These are phyloP conservation scores for Bryoerythrophyllum caledonicum DNA, from an alignment of 225 moss, liverwort and hornwort species.

Conservation along the genomic window DNA sequence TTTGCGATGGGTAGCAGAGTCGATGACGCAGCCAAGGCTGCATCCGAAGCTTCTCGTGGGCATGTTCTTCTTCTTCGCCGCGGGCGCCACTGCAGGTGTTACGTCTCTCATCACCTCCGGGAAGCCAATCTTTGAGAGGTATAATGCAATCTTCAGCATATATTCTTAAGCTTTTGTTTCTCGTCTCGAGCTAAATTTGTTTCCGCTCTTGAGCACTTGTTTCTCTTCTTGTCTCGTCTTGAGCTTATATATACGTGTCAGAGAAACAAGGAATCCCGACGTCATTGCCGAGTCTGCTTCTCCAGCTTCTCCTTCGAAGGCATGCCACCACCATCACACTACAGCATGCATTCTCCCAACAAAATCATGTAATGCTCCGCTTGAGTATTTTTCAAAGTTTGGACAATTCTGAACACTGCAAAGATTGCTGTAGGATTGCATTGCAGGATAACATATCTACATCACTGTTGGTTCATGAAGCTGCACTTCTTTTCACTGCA, in stretches of 20 bases:
- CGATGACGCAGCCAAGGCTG: no score
- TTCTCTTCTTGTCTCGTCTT: no score
- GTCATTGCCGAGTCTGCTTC: neutral
- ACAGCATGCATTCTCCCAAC: no score
- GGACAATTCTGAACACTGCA: neutral
- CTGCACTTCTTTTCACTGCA: neutral
- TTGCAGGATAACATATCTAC: neutral
- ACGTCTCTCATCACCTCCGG: slow-evolving; percentile 48
- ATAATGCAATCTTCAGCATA: no score
- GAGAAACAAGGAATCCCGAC: neutral
- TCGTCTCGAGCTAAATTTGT: no score
- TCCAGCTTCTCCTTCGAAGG: neutral
- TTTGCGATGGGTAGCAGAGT: no score
- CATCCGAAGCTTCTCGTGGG: slow-evolving; percentile 53
- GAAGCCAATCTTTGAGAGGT: slow-evolving; percentile 48
- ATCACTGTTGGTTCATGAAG: neutral
- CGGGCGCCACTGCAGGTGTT: slow-evolving; percentile 40
- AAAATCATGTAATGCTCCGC: neutral
- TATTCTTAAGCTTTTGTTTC: no score
- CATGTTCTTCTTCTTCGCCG: slow-evolving; percentile 53
- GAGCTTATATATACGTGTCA: no score
- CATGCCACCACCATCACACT: neutral
- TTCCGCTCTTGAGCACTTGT: no score
- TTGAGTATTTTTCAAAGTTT: neutral
- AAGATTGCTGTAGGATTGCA: neutral